Evolutionary conservation across 2,329 filamentous ascomycete species (phyloP), one percentile per base, ranked within the genome.

Genomic region (Zarea fungicola): DNA sequence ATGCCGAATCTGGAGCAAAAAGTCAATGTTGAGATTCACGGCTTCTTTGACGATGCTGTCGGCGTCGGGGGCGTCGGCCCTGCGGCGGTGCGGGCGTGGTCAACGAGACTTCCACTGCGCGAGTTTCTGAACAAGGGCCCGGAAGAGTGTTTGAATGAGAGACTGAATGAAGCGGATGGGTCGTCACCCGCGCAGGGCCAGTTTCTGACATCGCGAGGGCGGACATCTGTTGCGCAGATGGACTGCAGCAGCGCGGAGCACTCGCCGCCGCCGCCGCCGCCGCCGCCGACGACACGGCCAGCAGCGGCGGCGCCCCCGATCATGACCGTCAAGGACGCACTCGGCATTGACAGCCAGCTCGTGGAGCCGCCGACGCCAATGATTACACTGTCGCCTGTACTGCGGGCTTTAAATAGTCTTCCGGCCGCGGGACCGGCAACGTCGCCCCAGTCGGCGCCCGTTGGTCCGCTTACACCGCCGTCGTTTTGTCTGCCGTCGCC

Each of bases 41-140:
- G 80, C 0, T 84, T 84, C 57, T 84, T 82, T 49, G 77, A 81
- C 40, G 78, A 83, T 40, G 62, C 68, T 0, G 66, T 72, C 6
- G 62, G 61, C 3, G 62, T 48, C n/a, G 19, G 45, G 62, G 25
- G 52, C 19, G 26, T 48, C 62, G 23, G 52, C 19, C 9, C n/a
- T 11, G 23, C 37, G 22, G 18, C 54, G 57, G 13, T 78, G 4
- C 66, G 77, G 3, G 65, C 78, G 0, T 78, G 80, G 67, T 69
- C 77, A 36, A 73, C 72, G 18, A 69, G 74, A 53, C 52, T 78
- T 49, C 64, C 74, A n/a, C 63, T 81, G 22, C 58, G 70, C 48
- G 73, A 81, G 2, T 84, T 82, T 40, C 57, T 84, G 2, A 61
- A 64, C 4, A 76, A 76, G 21, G 81, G 81, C 0, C 78, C 80